phyloP scores from a whole-genome alignment of 352 stramenopile genomes.

The Elongisporangium undulatum region DNA sequence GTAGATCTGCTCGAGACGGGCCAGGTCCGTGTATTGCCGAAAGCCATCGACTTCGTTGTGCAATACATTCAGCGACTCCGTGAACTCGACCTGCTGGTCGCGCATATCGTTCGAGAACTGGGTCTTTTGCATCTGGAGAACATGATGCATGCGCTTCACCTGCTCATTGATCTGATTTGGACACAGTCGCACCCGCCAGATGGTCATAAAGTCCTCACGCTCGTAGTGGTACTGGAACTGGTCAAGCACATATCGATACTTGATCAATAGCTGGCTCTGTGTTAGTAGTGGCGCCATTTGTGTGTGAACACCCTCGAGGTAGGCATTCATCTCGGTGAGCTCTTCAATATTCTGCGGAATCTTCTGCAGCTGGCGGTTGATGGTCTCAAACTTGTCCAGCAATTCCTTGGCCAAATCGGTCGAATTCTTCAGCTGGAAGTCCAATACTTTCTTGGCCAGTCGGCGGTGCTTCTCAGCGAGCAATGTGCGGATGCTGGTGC shows the following conservation, averaged over 20 bases:
- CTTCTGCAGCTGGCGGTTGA: slow-evolving; percentile 83
- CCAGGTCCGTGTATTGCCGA: slow-evolving; percentile 83
- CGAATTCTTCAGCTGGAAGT: slow-evolving; percentile 77
- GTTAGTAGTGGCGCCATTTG: slow-evolving; percentile 64
- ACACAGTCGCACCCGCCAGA: slow-evolving; percentile 85
- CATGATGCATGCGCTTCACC: slow-evolving; percentile 75
- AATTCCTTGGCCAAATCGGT: slow-evolving; percentile 66
- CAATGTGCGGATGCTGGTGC: slow-evolving; percentile 50
- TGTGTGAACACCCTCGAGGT: slow-evolving; percentile 64
- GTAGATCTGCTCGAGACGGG: slow-evolving; percentile 81
- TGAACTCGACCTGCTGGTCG: slow-evolving; percentile 91
- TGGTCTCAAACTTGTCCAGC: slow-evolving; percentile 76
- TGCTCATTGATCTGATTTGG: slow-evolving; percentile 88
- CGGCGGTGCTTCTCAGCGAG: slow-evolving; percentile 78
- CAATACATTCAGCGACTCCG: slow-evolving; percentile 72
- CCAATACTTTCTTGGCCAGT: slow-evolving; percentile 66
- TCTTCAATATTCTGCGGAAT: slow-evolving; percentile 91
- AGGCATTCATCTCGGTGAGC: slow-evolving; percentile 84
- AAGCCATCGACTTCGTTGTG: slow-evolving; percentile 88
- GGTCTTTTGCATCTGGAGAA: slow-evolving; percentile 78
- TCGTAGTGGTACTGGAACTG: slow-evolving; percentile 84
- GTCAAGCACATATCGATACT: slow-evolving; percentile 76
- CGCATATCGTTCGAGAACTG: slow-evolving; percentile 89
- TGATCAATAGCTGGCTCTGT: slow-evolving; percentile 75
- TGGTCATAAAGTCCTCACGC: slow-evolving; percentile 86